A percentile compares a stretch with the other conserved stretches of the same genome.
Evolutionary conservation across 2,329 filamentous ascomycete species (phyloP).

Genomic region (Colletotrichum destructivum): DNA sequence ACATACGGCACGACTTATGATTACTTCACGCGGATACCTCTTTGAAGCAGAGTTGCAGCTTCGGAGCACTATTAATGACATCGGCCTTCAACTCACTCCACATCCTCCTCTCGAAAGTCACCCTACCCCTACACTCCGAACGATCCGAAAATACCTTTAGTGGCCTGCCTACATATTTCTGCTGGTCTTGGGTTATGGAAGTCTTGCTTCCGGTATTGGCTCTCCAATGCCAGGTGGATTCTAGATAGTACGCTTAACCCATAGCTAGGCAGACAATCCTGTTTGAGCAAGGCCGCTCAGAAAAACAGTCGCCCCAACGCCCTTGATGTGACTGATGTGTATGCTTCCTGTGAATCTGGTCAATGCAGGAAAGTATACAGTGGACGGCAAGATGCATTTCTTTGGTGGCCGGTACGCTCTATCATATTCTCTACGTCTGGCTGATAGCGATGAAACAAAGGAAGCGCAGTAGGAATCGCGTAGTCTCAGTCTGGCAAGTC

Average conservation of each 20-base stretch:
- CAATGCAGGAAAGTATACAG: background rate
- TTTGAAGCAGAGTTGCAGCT: conserved; percentile 40
- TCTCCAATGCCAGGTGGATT: conserved; percentile 25
- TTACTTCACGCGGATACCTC: conserved; percentile 42
- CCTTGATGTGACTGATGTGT: background rate
- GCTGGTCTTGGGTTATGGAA: conserved; percentile 34
- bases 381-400: background rate
- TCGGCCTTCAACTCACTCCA: conserved; percentile 34
- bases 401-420: background rate
- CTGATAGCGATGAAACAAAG: background rate
- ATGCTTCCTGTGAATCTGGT: background rate
- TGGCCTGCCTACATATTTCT: conserved; percentile 28
- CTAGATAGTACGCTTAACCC: conserved; percentile 36
- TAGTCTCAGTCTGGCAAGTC: background rate
- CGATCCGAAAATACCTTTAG: conserved; percentile 34
- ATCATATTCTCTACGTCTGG: background rate
- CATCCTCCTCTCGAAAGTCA: conserved; percentile 20
- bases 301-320: background rate
- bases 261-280: conserved; percentile 33
- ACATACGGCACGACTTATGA: conserved; percentile 42
- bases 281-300: conserved; percentile 36
- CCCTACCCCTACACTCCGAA: conserved; percentile 19
- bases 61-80: conserved; percentile 42
- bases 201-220: conserved; percentile 32
- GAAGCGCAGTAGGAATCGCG: background rate